Evolutionary conservation across 192 early-diverging fungal species (phyloP), one percentile per base, ranked within the genome.

Genomic region (Kappamyces sp.): DNA sequence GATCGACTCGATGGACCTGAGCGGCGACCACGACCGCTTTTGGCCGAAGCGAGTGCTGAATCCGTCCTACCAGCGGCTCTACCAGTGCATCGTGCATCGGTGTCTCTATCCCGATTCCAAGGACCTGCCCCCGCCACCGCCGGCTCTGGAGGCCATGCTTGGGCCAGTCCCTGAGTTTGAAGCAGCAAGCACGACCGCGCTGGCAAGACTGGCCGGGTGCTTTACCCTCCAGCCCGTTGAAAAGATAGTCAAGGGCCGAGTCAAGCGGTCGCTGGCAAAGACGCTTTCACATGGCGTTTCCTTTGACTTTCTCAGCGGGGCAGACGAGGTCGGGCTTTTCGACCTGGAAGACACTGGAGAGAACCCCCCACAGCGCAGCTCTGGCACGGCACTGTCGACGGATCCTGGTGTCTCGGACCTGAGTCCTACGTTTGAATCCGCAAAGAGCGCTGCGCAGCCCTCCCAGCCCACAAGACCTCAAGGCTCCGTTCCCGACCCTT

Each of bases 21-120:
- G 12, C 22, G 43, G 22, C 12, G 43, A 55, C 31, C 40, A 39
- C 41, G 40, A 55, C 6, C 22, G 5, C n/a, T n/a, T 55, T 9
- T 43, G 41, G 53, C 53, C 53, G 8, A 55, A 55, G 31, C 29
- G 34, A 39, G 36, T 55, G 5, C 45, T 9, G 11, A 55, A 55
- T 1, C 53, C 53, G 29, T 29, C 34, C 22, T 55, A 55, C 31
- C 53, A 55, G 45, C 32, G 31, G 4, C 41, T 55, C 40, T 7
- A 32, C 30, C 29, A 55, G n/a, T 5, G 15, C 29, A 55, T 55
- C 30, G 6, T 55, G n/a, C 30, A 37, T 38, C 3, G 53, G 31
- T 39, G 22, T 22, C 22, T 22, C 53, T 32, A 37, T 55, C 35
- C 35, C 9, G 4, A 55, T 1, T 4, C 53, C 53, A 39, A 39